Percentiles rank a stretch among this genome's conserved stretches.
Conservation (phyloP, 257 asterid genomes). For the Solanum virginianum region DNA sequence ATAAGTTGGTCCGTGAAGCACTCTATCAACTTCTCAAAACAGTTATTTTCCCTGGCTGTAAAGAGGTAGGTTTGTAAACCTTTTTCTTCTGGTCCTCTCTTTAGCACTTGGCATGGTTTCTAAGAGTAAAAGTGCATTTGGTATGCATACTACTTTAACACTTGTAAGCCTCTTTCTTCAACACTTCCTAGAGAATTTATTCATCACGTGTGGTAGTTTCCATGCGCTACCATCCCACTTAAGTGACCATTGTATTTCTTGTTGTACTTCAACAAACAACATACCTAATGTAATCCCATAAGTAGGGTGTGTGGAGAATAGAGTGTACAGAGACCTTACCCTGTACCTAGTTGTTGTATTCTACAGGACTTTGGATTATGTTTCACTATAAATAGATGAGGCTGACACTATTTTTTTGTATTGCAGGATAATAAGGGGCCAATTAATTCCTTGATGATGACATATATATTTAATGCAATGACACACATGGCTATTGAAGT, state of each 20-base stretch:
- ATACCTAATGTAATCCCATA: neutral
- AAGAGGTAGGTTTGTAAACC: conserved; percentile 34
- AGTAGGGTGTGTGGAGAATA: neutral
- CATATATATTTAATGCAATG: conserved; percentile 78
- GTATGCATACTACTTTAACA: neutral
- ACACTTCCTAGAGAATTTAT: neutral
- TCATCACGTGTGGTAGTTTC: neutral
- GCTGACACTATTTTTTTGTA: conserved; percentile 5
- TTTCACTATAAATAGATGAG: conserved; percentile 32
- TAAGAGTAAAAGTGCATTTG: neutral
- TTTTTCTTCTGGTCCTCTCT: neutral
- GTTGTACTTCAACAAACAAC: neutral
- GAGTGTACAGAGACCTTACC: neutral
- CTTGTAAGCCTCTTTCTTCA: neutral
- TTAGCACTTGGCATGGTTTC: neutral
- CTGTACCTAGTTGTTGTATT: neutral
- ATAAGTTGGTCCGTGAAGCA: conserved; percentile 70
- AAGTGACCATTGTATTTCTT: neutral
- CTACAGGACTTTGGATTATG: neutral
- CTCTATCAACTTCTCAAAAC: conserved; percentile 71
- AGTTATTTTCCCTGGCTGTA: conserved; percentile 63
- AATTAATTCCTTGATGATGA: conserved; percentile 67
- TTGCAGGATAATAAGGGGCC: conserved; percentile 79
- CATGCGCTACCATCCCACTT: neutral
- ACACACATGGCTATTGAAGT: conserved; percentile 69